These are phyloP conservation scores for Gastrolobium bilobum DNA, from an alignment of 306 rosid genomes.

Conservation along the genomic window DNA sequence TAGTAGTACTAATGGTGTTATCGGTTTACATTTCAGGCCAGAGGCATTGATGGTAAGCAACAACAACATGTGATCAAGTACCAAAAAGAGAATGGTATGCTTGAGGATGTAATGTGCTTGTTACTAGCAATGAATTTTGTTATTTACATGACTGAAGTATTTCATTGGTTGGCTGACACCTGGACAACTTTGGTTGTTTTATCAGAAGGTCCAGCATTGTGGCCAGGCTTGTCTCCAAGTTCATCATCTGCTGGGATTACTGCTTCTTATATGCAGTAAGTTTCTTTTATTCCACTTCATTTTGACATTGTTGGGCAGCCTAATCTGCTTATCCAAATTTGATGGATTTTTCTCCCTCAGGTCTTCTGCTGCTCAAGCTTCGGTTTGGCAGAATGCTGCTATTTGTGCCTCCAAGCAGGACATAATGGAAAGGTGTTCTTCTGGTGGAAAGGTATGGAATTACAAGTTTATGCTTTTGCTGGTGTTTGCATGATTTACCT, in stretches of 20 bases:
- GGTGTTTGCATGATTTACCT: conserved; percentile 20
- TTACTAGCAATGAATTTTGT: conserved; percentile 21
- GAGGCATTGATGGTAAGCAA: conserved; percentile 50
- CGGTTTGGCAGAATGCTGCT: conserved; percentile 46
- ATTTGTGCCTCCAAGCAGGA: conserved; percentile 50
- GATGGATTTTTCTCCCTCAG: conserved; percentile 42
- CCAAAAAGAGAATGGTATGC: conserved; percentile 60
- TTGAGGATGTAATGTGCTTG: conserved; percentile 14
- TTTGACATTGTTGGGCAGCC: conserved; percentile 36
- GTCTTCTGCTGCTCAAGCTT: conserved; percentile 47
- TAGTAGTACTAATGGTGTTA: conserved; percentile 25
- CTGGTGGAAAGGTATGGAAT: conserved; percentile 45
- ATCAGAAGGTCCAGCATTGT: conserved; percentile 48
- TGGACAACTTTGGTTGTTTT: conserved; percentile 38
- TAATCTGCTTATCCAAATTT: conserved; percentile 5
- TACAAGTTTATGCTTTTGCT: conserved; percentile 28
- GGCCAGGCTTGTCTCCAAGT: conserved; percentile 45
- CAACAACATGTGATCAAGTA: conserved; percentile 48
- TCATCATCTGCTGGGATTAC: conserved; percentile 30
- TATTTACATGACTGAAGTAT: neutral
- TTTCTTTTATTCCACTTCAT: conserved; percentile 36
- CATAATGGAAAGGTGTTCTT: conserved; percentile 41
- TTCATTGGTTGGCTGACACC: conserved; percentile 19
- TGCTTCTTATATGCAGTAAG: conserved; percentile 48
- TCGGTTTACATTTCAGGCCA: conserved; percentile 52